Base-by-base conservation (phyloP, 1,284 basidiomycete species). In the Trichosporon sp. region DNA sequence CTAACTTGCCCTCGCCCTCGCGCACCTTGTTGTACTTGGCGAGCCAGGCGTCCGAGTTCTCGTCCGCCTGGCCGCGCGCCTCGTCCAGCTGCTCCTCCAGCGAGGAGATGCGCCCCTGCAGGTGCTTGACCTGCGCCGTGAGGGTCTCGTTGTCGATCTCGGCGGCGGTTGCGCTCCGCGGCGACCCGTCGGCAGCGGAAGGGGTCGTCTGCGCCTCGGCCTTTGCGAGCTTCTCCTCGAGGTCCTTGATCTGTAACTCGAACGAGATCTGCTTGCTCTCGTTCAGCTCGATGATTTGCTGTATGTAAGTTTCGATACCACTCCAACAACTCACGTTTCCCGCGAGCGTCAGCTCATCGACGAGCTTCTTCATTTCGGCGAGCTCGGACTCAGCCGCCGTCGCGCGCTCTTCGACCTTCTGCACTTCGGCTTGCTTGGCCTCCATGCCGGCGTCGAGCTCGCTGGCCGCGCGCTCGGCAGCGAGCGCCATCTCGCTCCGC, bases 131-230 rank as follows among this genome's bases (percentile, higher is more conserved):
- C 79, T 98, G 94, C 51, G 95, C 94, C 21, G 88, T 89, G 32
- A 97, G 87, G 27, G 89, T 90, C 81, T 98, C 94, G 77, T 96
- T 96, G 83, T 98, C 95, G 76, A 98, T 98, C 77, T 94, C 89
- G 1, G 90, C 88, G 0, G 93, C 88, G 2, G 88, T 87, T 12
- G 85, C 79, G 64, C 85, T 84, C 11, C 85, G 84, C 34, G 25
- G 82, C 18, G 73, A 72, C 3, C 44, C 60, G 47, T 66, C 51
- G 8, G 34, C 60, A 6, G 35, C 31, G 18, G 67, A 65, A 0
- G 47, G 38, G 12, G 38, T 31, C 2, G 65, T 32, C 38, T 68
- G 68, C 13, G 70, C 70, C 62, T 47, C 68, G 4, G 70, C 72
- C 60, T 71, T 72, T 25, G 64, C 27, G 8, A 79, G 70, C 66